A percentile compares a stretch with the other conserved stretches of the same genome.
phyloP scores from a whole-genome alignment of 805 yeast genomes.

The Cyberlindnera mycetangii region DNA sequence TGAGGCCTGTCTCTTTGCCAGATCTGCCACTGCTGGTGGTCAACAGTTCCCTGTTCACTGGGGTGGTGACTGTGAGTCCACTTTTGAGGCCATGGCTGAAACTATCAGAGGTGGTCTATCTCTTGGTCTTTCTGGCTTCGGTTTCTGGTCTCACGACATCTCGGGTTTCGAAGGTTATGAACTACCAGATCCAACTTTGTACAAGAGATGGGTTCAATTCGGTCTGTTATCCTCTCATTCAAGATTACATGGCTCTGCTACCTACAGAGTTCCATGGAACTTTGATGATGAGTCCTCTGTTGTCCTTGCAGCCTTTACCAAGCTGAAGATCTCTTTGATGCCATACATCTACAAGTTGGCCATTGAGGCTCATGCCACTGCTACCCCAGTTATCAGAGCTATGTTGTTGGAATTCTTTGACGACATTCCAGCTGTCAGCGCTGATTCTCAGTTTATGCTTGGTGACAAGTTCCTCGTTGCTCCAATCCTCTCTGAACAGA shows the following conservation, averaged over 20 bases:
- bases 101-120: conserved; percentile 25
- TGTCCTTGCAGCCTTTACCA: conserved; percentile 21
- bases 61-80: conserved; percentile 27
- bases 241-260: conserved; percentile 23
- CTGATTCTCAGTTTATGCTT: conserved; percentile 20
- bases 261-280: conserved; percentile 27
- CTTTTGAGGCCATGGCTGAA: conserved; percentile 26
- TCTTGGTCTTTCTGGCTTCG: conserved; percentile 22
- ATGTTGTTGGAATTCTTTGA: conserved; percentile 20
- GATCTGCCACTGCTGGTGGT: conserved; percentile 26
- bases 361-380: conserved; percentile 21
- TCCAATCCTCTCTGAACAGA: conserved; percentile 17
- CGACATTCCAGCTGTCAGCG: conserved; percentile 14
- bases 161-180: conserved; percentile 24
- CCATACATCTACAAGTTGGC: conserved; percentile 22
- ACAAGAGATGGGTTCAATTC: conserved; percentile 26
- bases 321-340: conserved; percentile 23
- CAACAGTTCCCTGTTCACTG: conserved; percentile 27
- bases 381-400: conserved; percentile 20
- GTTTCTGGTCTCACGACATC: conserved; percentile 27
- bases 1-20: conserved; percentile 23
- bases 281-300: conserved; percentile 24
- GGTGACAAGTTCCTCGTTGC: conserved; percentile 24
- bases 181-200: conserved; percentile 22
- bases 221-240: conserved; percentile 25